Evolutionary conservation across 257 asterid species (phyloP).

Genomic region (Solanum etuberosum): DNA sequence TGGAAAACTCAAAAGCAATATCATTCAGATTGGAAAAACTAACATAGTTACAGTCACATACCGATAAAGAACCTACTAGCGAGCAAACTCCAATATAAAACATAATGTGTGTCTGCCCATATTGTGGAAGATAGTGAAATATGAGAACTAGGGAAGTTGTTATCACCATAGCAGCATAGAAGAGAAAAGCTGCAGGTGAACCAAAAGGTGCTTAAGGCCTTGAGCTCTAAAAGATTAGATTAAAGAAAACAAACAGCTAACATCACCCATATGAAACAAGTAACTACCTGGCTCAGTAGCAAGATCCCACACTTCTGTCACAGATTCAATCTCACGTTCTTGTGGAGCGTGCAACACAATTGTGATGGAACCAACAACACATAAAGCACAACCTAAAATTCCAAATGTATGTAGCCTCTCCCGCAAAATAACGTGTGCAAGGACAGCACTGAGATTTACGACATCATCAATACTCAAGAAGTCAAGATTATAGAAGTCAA

Average conservation of each 20-base stretch:
- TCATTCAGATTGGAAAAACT: neutral
- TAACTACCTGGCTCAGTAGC: slow-evolving; percentile 87
- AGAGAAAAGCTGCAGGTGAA: slow-evolving; percentile 50
- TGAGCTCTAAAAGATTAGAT: neutral
- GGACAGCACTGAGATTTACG: slow-evolving; percentile 69
- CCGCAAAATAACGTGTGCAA: slow-evolving; percentile 76
- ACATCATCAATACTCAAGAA: slow-evolving; percentile 25
- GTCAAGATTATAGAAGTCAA: slow-evolving; percentile 5
- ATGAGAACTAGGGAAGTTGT: slow-evolving; percentile 37
- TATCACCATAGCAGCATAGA: slow-evolving; percentile 48
- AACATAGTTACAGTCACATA: slow-evolving; percentile 19
- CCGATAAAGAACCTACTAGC: slow-evolving; percentile 82
- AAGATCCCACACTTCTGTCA: slow-evolving; percentile 91
- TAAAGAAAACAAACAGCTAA: neutral
- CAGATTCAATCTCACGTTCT: slow-evolving; percentile 92
- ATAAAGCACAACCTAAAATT: slow-evolving; percentile 88
- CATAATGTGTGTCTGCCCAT: slow-evolving; percentile 77
- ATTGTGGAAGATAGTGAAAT: slow-evolving; percentile 51
- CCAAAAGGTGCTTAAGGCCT: slow-evolving; percentile 1
- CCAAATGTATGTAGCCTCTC: slow-evolving; percentile 86
- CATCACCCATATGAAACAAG: neutral
- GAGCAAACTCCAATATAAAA: slow-evolving; percentile 70
- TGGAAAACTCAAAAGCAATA: neutral
- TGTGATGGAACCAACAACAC: slow-evolving; percentile 95
- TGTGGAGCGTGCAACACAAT: slow-evolving; percentile 95